Evolutionary conservation across 305 asterid genomes (phyloP).

Genomic region (Rubia tinctorum): DNA sequence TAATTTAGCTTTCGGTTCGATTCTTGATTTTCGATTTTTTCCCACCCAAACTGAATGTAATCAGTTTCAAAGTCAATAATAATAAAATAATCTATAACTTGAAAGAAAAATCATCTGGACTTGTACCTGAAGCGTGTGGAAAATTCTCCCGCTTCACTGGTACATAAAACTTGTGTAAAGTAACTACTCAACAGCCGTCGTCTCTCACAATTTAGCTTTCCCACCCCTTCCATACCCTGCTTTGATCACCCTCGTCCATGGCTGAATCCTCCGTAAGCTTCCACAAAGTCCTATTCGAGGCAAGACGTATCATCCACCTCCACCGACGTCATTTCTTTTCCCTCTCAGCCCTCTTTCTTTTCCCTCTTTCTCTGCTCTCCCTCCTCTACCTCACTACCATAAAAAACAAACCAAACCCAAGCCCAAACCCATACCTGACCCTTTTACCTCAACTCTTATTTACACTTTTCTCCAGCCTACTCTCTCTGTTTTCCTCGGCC

Average conservation of each 20-base stretch:
- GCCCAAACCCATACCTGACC: not conserved
- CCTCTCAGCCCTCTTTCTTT: constrained; percentile 56
- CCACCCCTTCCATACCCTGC: not conserved
- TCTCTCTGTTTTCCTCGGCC: constrained; percentile 33
- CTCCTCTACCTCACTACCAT: constrained; percentile 37
- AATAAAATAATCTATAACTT: too few species aligned
- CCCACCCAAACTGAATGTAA: too few species aligned
- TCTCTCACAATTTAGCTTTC: not conserved
- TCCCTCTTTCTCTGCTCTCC: constrained; percentile 43
- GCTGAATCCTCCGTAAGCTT: not conserved
- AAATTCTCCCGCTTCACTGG: not conserved
- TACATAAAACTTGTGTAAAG: not conserved
- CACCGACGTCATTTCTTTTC: constrained; percentile 52
- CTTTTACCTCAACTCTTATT: constrained; percentile 15
- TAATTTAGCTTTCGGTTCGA: too few species aligned
- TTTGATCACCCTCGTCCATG: not conserved
- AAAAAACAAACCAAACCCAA: not conserved
- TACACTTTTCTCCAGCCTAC: constrained; percentile 20
- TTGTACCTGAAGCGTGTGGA: not conserved
- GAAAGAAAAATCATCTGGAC: not conserved
- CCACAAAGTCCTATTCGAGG: constrained; percentile 36
- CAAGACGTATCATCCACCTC: constrained; percentile 44
- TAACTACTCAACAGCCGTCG: not conserved
- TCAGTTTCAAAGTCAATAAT: too few species aligned
- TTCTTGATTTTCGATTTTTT: too few species aligned